These are phyloP conservation scores for Cystobasidium ongulense DNA, from an alignment of 768 basidiomycete species.

Conservation along the genomic window DNA sequence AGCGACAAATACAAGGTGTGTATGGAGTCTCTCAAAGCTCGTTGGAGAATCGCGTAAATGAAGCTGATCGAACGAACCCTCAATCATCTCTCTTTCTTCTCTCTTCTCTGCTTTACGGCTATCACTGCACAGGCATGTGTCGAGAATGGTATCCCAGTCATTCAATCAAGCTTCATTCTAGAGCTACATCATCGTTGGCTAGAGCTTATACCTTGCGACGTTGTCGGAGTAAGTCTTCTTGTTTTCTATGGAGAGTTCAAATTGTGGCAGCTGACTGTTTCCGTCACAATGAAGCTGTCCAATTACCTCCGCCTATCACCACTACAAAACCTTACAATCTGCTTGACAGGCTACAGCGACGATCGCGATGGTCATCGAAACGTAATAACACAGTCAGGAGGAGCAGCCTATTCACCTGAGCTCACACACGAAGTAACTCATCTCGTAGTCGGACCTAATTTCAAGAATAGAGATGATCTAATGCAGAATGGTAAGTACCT, in stretches of 20 bases:
- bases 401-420: slow-evolving; percentile 8
- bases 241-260: not conserved
- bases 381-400: slow-evolving; percentile 1
- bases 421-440: slow-evolving; percentile 13
- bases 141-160: slow-evolving; percentile 15
- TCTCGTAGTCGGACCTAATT: slow-evolving; percentile 10
- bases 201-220: not conserved
- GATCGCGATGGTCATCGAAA: not conserved
- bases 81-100: not conserved
- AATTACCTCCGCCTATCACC: slow-evolving; percentile 8
- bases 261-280: not conserved
- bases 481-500: not conserved
- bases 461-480: not conserved
- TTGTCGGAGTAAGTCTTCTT: slow-evolving; percentile 5
- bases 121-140: slow-evolving; percentile 11
- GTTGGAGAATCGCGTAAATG: not conserved
- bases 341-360: slow-evolving; percentile 18
- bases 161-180: slow-evolving; percentile 7
- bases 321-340: slow-evolving; percentile 5
- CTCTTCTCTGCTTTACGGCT: too few species aligned
- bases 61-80: not conserved
- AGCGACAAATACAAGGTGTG: slow-evolving; percentile 19
- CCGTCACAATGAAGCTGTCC: not conserved
- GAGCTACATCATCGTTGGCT: slow-evolving; percentile 15
- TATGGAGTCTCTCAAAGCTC: not conserved